phyloP scores from a whole-genome alignment of 1,139 yeast species.

The Yamadazyma dendronema region DNA sequence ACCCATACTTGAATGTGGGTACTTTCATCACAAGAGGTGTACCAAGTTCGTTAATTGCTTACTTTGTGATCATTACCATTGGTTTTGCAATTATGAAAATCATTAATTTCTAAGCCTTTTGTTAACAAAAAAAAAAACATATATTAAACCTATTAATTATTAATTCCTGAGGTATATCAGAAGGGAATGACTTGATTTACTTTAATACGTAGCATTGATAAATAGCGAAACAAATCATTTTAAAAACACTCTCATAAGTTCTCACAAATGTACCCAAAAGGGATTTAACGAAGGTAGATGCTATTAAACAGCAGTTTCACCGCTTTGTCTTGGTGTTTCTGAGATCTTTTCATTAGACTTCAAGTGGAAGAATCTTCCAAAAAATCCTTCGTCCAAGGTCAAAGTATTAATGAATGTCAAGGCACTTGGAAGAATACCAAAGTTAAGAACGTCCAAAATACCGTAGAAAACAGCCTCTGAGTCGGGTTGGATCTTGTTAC shows the following conservation, averaged over 20 bases:
- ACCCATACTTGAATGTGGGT: constrained; percentile 77
- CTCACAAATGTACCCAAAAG: too few species aligned
- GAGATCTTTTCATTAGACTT: constrained; percentile 9
- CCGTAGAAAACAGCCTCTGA: constrained; percentile 70
- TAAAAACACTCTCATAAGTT: too few species aligned
- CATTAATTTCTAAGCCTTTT: constrained; percentile 33
- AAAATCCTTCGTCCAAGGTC: constrained; percentile 30
- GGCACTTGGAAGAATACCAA: constrained; percentile 40
- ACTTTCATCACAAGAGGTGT: constrained; percentile 86
- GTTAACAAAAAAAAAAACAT: neutral
- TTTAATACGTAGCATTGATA: neutral
- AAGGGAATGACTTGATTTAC: too few species aligned
- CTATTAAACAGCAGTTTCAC: constrained; percentile 30
- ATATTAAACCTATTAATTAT: constrained; percentile 1
- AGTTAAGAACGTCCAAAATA: constrained; percentile 51
- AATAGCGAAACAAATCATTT: neutral
- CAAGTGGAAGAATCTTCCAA: constrained; percentile 23
- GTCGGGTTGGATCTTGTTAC: constrained; percentile 62
- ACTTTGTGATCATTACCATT: constrained; percentile 60
- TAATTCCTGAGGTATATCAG: too few species aligned
- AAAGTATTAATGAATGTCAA: constrained; percentile 31
- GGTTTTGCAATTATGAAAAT: constrained; percentile 67
- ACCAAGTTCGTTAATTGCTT: constrained; percentile 73
- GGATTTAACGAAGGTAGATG: too few species aligned
- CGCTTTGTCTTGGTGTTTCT: constrained; percentile 31